Base-by-base conservation (phyloP, 768 basidiomycete species). In the Lentinula detonsa region DNA sequence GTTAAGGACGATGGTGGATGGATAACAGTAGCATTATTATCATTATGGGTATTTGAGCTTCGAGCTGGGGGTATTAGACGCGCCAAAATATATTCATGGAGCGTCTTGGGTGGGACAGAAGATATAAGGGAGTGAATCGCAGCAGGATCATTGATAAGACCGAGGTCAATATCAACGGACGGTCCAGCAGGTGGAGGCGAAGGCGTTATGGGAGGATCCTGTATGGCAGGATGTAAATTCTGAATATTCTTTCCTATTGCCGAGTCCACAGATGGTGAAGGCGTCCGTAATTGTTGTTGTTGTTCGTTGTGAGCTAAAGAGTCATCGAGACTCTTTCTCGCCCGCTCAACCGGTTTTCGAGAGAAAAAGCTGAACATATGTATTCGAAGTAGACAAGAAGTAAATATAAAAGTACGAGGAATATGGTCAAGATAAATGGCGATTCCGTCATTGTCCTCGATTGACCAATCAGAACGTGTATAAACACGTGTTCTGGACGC, bases 31-130 rank as follows among this genome's bases (percentile, higher is more conserved):
- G 37, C 13, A 39, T 39, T 39, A 35, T 18, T 23, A 9, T n/a
- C n/a, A 23, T 48, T 48, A 3, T 49, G 1, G 39, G 39, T 60
- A 8, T n/a, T 23, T 31, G 59, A 60, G 23, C 15, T 49, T 15
- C 57, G 59, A 13, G 59, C 9, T 10, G 57, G 61, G 53, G 68
- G 70, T 62, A 68, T 67, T 56, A 90, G 75, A 62, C 79, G 81
- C 2, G 81, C 61, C 37, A 90, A 76, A 35, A 81, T 78, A 72
- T 88, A 90, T 1, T 79, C 61, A 67, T 89, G 86, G 0, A 91
- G 75, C 0, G 79, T 85, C 71, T 88, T 86, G 6, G 88, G 75
- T 10, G 89, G 89, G 43, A 90, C 79, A 11, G 83, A 77, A 34
- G 75, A 69, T 67, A 91, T 76, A 63, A 87, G 78, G 5, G 80